These are phyloP conservation scores for Wickerhamomyces tratensis DNA, from an alignment of 805 yeast genomes.

Conservation along the genomic window DNA sequence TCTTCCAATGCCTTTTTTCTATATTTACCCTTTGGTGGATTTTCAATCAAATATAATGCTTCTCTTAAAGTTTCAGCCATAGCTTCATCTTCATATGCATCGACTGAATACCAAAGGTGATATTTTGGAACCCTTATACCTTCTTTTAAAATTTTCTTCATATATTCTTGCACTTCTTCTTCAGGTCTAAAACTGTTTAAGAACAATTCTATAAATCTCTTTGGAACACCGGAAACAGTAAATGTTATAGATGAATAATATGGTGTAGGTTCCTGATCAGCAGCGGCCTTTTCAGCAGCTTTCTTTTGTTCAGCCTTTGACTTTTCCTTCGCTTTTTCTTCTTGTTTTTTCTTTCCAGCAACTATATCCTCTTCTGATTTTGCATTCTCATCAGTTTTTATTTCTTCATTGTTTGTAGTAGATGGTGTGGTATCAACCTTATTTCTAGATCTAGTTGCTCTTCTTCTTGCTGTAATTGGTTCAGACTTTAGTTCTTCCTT, in stretches of 20 bases:
- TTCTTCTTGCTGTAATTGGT: slow-evolving; percentile 1
- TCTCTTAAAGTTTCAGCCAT: slow-evolving; percentile 56
- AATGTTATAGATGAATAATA: slow-evolving; percentile 56
- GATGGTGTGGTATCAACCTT: too few species aligned
- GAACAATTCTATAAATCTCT: slow-evolving; percentile 53
- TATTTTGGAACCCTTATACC: slow-evolving; percentile 56
- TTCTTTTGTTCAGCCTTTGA: slow-evolving; percentile 7
- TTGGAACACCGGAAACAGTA: slow-evolving; percentile 54
- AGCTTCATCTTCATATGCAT: slow-evolving; percentile 59
- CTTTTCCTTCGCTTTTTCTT: too few species aligned
- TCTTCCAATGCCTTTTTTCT: slow-evolving; percentile 12
- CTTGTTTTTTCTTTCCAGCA: too few species aligned
- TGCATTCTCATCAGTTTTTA: too few species aligned
- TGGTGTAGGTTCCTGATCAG: slow-evolving; percentile 28
- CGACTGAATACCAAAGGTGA: slow-evolving; percentile 78
- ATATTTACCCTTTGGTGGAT: slow-evolving; percentile 26
- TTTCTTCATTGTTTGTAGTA: too few species aligned
- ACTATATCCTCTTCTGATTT: too few species aligned
- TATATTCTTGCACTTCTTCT: slow-evolving; percentile 45
- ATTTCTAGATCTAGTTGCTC: too few species aligned
- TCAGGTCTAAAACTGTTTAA: slow-evolving; percentile 52
- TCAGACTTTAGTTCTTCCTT: not conserved
- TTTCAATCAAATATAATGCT: slow-evolving; percentile 46
- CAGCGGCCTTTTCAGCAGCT: slow-evolving; percentile 10
- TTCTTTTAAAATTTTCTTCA: slow-evolving; percentile 48